phyloP scores from a whole-genome alignment of 1,139 yeast genomes.

The Pichia sp. region DNA sequence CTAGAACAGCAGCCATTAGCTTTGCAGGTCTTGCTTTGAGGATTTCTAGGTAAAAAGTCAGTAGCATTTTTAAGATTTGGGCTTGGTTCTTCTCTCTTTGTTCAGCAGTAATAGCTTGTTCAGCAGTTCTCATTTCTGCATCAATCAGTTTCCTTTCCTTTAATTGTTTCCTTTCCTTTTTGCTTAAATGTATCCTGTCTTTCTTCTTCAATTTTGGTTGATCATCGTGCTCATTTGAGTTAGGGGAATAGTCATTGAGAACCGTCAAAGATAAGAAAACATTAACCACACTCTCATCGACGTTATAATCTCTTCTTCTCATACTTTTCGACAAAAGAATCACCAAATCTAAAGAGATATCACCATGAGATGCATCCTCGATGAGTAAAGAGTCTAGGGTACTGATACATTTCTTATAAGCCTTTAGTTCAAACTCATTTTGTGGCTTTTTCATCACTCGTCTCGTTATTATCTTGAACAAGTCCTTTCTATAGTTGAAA shows the following conservation, averaged over 20 bases:
- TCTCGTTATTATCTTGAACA: slow-evolving; percentile 62
- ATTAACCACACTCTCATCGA: slow-evolving; percentile 79
- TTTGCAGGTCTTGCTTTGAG: slow-evolving; percentile 58
- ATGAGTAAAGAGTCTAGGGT: slow-evolving; percentile 60
- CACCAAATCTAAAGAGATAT: slow-evolving; percentile 69
- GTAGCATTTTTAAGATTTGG: slow-evolving; percentile 67
- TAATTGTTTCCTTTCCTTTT: slow-evolving; percentile 79
- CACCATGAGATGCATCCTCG: slow-evolving; percentile 73
- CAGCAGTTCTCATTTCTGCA: slow-evolving; percentile 83
- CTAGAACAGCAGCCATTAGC: slow-evolving; percentile 83
- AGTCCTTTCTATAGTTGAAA: slow-evolving; percentile 75
- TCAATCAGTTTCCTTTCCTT: slow-evolving; percentile 85
- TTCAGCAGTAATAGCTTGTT: slow-evolving; percentile 79
- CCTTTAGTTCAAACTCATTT: slow-evolving; percentile 42
- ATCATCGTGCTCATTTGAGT: slow-evolving; percentile 42
- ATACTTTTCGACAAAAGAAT: slow-evolving; percentile 65
- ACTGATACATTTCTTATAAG: slow-evolving; percentile 57
- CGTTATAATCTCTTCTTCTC: slow-evolving; percentile 68
- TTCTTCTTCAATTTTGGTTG: slow-evolving; percentile 64
- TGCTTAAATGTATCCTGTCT: slow-evolving; percentile 83
- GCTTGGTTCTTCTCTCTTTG: slow-evolving; percentile 84
- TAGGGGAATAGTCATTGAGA: slow-evolving; percentile 77
- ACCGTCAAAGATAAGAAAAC: slow-evolving; percentile 69
- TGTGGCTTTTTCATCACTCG: slow-evolving; percentile 56
- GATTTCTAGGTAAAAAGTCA: slow-evolving; percentile 73